Evolutionary conservation across 768 basidiomycete species (phyloP).

Genomic region (Lactarius pseudohatsudake): DNA sequence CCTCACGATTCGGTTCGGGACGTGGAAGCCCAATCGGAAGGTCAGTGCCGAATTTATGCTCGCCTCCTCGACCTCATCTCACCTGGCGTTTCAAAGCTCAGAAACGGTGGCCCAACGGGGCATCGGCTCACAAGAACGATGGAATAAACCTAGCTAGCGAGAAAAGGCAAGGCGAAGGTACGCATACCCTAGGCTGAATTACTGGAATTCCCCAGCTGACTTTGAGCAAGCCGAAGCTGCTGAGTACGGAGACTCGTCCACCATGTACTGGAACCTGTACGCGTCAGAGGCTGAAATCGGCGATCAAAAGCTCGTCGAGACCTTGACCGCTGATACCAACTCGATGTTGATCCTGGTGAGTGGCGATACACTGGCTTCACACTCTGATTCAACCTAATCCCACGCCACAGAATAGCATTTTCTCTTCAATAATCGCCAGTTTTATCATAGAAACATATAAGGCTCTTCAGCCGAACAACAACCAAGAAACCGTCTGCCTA

Average conservation of each 20-base stretch:
- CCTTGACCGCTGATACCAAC: constrained; percentile 19
- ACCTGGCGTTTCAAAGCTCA: background rate
- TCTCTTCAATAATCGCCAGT: constrained; percentile 27
- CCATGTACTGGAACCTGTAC: constrained; percentile 26
- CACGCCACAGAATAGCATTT: constrained; percentile 14
- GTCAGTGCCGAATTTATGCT: background rate
- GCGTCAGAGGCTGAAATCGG: constrained; percentile 13
- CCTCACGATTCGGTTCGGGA: too few relatives aligned
- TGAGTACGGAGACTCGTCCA: constrained; percentile 4
- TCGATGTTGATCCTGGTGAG: constrained; percentile 28
- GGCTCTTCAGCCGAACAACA: constrained; percentile 10
- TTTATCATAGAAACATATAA: constrained; percentile 28
- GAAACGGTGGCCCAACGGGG: background rate
- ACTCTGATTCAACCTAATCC: background rate
- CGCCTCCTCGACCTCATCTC: background rate
- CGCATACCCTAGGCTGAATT: background rate
- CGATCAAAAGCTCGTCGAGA: constrained; percentile 23
- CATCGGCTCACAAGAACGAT: background rate
- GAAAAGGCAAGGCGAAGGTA: background rate
- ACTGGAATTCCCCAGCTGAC: background rate
- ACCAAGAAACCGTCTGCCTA: constrained; percentile 10
- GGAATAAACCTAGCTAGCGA: background rate
- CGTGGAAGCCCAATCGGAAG: background rate
- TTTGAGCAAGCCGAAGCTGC: background rate
- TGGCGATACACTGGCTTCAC: background rate